These are phyloP conservation scores for Torulaspora gathmanii DNA, from an alignment of 805 yeast species.

Conservation along the genomic window DNA sequence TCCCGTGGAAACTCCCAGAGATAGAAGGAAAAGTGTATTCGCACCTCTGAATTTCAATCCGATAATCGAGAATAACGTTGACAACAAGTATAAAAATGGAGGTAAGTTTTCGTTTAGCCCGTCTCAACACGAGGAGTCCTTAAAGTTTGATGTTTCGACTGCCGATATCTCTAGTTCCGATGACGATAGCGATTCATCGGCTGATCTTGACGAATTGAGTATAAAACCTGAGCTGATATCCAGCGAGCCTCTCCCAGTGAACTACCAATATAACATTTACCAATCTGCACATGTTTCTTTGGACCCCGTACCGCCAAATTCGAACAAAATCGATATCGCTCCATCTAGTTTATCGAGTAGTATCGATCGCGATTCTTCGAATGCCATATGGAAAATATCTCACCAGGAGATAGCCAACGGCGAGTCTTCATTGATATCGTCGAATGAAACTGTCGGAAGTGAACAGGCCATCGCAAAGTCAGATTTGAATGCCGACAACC, in stretches of 20 bases:
- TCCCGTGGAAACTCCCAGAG: slow-evolving; percentile 51
- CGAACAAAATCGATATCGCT: slow-evolving; percentile 11
- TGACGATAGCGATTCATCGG: slow-evolving; percentile 30
- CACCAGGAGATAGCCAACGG: slow-evolving; percentile 18
- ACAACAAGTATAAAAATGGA: slow-evolving; percentile 81
- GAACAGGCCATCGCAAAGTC: slow-evolving; percentile 4
- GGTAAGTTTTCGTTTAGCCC: slow-evolving; percentile 67
- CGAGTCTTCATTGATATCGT: slow-evolving; percentile 14
- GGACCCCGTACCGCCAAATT: slow-evolving; percentile 17
- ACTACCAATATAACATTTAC: slow-evolving; percentile 17
- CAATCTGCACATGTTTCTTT: slow-evolving; percentile 13
- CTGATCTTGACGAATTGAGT: slow-evolving; percentile 24
- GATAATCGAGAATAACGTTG: slow-evolving; percentile 66
- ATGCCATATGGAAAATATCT: slow-evolving; percentile 29
- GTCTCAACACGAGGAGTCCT: slow-evolving; percentile 29
- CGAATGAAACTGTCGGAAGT: slow-evolving; percentile 1
- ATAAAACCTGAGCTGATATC: slow-evolving; percentile 18
- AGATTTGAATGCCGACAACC: slow-evolving; percentile 1
- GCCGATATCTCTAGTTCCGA: slow-evolving; percentile 33
- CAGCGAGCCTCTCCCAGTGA: slow-evolving; percentile 18
- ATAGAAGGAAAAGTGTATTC: slow-evolving; percentile 56
- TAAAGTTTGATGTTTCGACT: slow-evolving; percentile 32
- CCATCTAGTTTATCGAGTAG: slow-evolving; percentile 5
- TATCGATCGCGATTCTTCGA: slow-evolving; percentile 23
- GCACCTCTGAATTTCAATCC: slow-evolving; percentile 83